Percentiles rank a stretch among this genome's conserved stretches.
phyloP scores from a whole-genome alignment of 345 rosid species.

The Carallia brachiata region DNA sequence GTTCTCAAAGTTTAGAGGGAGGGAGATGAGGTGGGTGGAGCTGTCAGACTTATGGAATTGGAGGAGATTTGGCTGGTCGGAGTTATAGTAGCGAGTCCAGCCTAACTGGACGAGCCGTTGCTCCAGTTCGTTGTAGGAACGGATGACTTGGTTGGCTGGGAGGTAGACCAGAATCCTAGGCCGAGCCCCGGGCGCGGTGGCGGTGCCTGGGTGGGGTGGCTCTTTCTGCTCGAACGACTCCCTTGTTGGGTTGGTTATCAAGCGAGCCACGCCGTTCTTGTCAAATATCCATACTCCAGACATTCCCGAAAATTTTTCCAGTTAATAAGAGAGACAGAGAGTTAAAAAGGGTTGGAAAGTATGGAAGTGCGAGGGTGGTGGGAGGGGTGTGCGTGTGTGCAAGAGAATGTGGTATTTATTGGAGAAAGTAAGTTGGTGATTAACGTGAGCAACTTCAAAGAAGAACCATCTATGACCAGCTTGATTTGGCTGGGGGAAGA shows the following conservation, averaged over 20 bases:
- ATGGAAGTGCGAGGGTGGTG: too few species aligned
- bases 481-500: too few species aligned
- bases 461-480: too few species aligned
- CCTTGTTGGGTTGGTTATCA: constrained; percentile 50
- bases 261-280: constrained; percentile 58
- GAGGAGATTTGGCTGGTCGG: constrained; percentile 38
- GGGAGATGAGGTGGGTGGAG: constrained; percentile 52
- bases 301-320: constrained; percentile 20
- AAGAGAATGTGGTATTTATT: too few species aligned
- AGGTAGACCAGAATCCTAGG: constrained; percentile 61
- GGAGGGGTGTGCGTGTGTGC: too few species aligned
- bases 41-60: constrained; percentile 56
- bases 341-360: too few species aligned
- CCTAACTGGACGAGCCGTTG: constrained; percentile 52
- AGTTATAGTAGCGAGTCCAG: constrained; percentile 55
- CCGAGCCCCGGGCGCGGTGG: constrained; percentile 72
- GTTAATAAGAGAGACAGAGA: background rate
- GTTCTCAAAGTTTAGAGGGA: constrained; percentile 42
- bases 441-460: too few species aligned
- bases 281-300: constrained; percentile 72
- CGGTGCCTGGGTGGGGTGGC: constrained; percentile 40
- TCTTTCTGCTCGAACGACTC: constrained; percentile 61
- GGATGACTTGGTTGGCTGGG: constrained; percentile 55
- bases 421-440: too few species aligned
- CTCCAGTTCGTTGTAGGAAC: constrained; percentile 50